Evolutionary conservation across 495 filamentous ascomycete species (phyloP), one percentile per base, ranked within the genome.

Genomic region (Elaphomyces granulatus): DNA sequence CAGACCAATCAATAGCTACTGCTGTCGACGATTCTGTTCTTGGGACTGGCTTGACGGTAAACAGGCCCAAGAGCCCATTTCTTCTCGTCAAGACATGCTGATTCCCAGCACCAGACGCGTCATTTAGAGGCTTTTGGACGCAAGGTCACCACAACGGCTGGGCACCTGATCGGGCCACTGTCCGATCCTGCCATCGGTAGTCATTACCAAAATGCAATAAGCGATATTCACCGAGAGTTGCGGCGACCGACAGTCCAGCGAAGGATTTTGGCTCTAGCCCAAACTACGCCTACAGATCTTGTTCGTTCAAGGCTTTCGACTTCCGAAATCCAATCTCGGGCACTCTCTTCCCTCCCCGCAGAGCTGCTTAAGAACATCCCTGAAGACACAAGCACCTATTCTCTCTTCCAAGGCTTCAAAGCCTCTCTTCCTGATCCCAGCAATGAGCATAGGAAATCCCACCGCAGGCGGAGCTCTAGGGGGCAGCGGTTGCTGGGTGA

Each of bases 401-500:
- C 86, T 8, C 67, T 99, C 4, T 95, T 99, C 56, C 81, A 99
- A 60, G 90, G 92, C 45, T 99, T 99, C 51, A 77, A 93, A 61
- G 92, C 87, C 20, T 83, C 78, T 37, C 63, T 93, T 41, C 87
- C 87, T 20, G 85, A 95, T 39, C 68, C 77, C 35, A 69, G 74
- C 32, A 60, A 53, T 34, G 72, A 77, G 23, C 69, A 70, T 40
- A 79, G 79, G 56, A 77, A 75, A 53, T 47, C 45, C 19, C 81
- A 87, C 59, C 67, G 75, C 42, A 69, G 81, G 52, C 73, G 72
- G 20, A 64, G 66, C 18, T 80, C 81, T n/a, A 77, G 81, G 44
- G 76, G 78, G 6, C 72, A 78, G 45, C 83, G 82, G 53, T 51
- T 86, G 36, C 58, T 94, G 23, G 81, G 80, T 41, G 80, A 81